These are phyloP conservation scores for Exophiala aquamarina DNA, from an alignment of 2,329 filamentous ascomycete genomes.

Conservation along the genomic window DNA sequence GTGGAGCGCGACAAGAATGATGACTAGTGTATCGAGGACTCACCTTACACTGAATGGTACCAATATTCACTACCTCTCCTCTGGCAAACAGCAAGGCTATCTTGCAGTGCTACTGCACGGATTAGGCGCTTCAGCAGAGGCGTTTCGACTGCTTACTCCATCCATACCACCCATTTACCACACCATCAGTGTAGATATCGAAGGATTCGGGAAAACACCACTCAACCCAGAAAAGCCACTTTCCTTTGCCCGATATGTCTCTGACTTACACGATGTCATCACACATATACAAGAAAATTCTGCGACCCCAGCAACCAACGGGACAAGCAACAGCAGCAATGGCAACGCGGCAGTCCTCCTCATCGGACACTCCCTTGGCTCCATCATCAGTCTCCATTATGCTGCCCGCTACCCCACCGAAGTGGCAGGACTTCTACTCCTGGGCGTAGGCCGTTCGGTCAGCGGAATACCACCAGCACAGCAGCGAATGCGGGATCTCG, in stretches of 20 bases:
- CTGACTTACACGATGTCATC: slow-evolving; percentile 30
- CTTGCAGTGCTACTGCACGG: slow-evolving; percentile 33
- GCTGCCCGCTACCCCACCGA: slow-evolving; percentile 31
- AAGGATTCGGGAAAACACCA: slow-evolving; percentile 31
- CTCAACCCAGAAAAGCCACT: slow-evolving; percentile 16
- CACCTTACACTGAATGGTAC: slow-evolving; percentile 23
- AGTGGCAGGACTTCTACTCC: slow-evolving; percentile 32
- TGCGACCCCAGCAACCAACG: slow-evolving; percentile 4
- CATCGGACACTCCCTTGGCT: slow-evolving; percentile 39
- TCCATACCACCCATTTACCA: slow-evolving; percentile 20
- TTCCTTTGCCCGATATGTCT: slow-evolving; percentile 30
- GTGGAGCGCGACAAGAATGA: slow-evolving; percentile 13
- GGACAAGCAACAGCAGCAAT: background rate
- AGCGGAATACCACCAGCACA: slow-evolving; percentile 32
- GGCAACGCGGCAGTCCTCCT: slow-evolving; percentile 23
- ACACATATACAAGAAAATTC: slow-evolving; percentile 18
- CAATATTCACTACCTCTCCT: slow-evolving; percentile 30
- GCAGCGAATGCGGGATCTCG: slow-evolving; percentile 34
- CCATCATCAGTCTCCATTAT: slow-evolving; percentile 38
- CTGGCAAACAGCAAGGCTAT: slow-evolving; percentile 26
- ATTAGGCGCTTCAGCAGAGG: slow-evolving; percentile 28
- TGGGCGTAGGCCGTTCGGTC: slow-evolving; percentile 35
- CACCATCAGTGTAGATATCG: slow-evolving; percentile 31
- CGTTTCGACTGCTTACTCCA: slow-evolving; percentile 24
- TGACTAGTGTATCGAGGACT: background rate